Conservation (phyloP, 495 filamentous ascomycete species). For the Extremus antarcticus region DNA sequence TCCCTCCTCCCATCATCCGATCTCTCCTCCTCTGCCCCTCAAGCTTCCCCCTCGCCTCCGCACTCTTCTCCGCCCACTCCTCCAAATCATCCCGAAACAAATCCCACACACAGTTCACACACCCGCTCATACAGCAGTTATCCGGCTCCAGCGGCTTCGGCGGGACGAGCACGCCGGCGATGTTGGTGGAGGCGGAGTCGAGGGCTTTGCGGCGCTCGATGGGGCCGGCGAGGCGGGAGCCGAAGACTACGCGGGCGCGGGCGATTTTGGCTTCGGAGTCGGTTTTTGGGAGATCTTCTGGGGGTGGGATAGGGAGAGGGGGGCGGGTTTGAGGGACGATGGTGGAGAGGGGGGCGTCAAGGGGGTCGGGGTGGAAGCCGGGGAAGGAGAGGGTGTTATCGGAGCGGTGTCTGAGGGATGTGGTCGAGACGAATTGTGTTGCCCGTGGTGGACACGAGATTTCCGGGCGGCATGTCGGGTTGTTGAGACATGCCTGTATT, state of each 20-base stretch:
- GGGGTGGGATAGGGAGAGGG: constrained; percentile 21
- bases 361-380: constrained; percentile 37
- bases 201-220: constrained; percentile 52
- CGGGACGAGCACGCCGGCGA: constrained; percentile 74
- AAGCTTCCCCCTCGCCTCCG: constrained; percentile 42
- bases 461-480: not conserved
- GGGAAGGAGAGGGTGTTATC: constrained; percentile 2
- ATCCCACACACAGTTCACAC: constrained; percentile 97
- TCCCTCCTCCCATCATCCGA: constrained; percentile 27
- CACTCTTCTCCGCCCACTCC: constrained; percentile 57
- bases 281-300: constrained; percentile 24
- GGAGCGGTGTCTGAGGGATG: not conserved
- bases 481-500: not conserved
- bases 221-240: constrained; percentile 60
- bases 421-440: not conserved
- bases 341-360: constrained; percentile 33
- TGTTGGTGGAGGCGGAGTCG: constrained; percentile 43
- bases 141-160: constrained; percentile 82
- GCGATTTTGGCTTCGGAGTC: constrained; percentile 28
- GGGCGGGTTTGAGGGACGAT: not conserved
- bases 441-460: not conserved
- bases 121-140: constrained; percentile 98
- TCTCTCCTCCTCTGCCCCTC: constrained; percentile 30
- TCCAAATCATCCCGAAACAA: constrained; percentile 81
- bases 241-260: constrained; percentile 62